Percentiles rank a stretch among this genome's conserved stretches.
Evolutionary conservation across 1,139 yeast species (phyloP).

Genomic region (Sugiyamaella sp.): DNA sequence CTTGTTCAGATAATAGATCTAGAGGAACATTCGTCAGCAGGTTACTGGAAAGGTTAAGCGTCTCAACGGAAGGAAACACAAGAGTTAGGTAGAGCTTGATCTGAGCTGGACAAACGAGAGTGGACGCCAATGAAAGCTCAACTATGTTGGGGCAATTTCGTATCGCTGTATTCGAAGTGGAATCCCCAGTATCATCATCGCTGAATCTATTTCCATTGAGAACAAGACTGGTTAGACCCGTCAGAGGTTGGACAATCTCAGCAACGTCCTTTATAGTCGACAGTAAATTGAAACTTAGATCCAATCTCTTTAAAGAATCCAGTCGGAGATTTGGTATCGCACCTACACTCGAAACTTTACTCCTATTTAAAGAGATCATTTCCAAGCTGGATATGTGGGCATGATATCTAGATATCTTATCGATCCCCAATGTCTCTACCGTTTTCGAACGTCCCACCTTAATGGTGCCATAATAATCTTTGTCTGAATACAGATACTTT

Average conservation of each 20-base stretch:
- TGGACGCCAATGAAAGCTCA: conserved; percentile 45
- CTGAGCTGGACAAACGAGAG: conserved; percentile 38
- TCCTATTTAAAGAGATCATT: conserved; percentile 55
- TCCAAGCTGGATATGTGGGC: conserved; percentile 50
- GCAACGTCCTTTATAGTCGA: conserved; percentile 47
- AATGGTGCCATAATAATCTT: conserved; percentile 34
- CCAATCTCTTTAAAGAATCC: conserved; percentile 50
- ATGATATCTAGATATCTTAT: conserved; percentile 53
- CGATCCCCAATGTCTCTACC: conserved; percentile 68
- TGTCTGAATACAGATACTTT: conserved; percentile 49
- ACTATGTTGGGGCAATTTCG: conserved; percentile 26
- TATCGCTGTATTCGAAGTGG: conserved; percentile 1
- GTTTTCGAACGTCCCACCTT: conserved; percentile 50
- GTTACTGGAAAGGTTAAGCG: conserved; percentile 30
- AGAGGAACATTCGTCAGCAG: conserved; percentile 12
- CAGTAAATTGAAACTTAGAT: conserved; percentile 65
- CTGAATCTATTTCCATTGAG: conserved; percentile 68
- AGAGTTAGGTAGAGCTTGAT: conserved; percentile 40
- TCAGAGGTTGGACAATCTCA: conserved; percentile 45
- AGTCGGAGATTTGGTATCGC: not conserved
- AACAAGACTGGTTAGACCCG: conserved; percentile 49
- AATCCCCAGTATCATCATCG: conserved; percentile 12
- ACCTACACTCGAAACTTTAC: conserved; percentile 29
- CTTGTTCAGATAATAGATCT: conserved; percentile 1
- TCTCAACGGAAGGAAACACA: conserved; percentile 50